A percentile compares a stretch with the other conserved stretches of the same genome.
Conservation (phyloP, 352 stramenopile genomes). For the Globisporangium paddicum region DNA sequence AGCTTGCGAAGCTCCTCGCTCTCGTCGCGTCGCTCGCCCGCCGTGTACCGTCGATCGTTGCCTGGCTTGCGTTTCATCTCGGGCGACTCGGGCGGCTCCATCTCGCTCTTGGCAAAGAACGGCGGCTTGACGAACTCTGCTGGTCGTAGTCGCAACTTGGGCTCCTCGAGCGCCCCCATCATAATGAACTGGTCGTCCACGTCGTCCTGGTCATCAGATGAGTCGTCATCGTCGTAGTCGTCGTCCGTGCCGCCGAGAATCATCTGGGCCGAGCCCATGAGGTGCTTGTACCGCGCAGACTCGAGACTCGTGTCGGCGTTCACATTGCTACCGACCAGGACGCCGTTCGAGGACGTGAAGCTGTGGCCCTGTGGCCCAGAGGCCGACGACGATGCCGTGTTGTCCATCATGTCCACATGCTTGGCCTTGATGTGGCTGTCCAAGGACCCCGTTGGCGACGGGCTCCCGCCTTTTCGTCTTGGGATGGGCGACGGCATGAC, state of each 20-base stretch:
- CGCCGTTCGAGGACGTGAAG: slow-evolving; percentile 12
- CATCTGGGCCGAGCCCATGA: slow-evolving; percentile 10
- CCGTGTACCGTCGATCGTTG: slow-evolving; percentile 1
- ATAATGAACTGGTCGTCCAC: slow-evolving; percentile 30
- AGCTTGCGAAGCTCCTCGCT: slow-evolving; percentile 54
- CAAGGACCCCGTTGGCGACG: slow-evolving; percentile 4
- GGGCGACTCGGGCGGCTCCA: slow-evolving; percentile 10
- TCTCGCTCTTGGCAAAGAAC: slow-evolving; percentile 38
- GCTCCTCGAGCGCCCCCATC: slow-evolving; percentile 12
- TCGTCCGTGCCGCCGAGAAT: slow-evolving; percentile 20
- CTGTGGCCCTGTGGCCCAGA: slow-evolving; percentile 6
- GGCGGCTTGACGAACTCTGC: slow-evolving; percentile 1
- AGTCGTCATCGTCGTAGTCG: slow-evolving; percentile 20
- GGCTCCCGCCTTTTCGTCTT: not conserved
- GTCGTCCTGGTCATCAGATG: slow-evolving; percentile 33
- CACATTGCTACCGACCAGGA: slow-evolving; percentile 7
- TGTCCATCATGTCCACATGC: slow-evolving; percentile 7
- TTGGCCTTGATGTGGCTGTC: slow-evolving; percentile 9
- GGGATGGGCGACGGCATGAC: slow-evolving; percentile 13
- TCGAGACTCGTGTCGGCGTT: slow-evolving; percentile 12
- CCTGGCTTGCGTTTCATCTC: slow-evolving; percentile 4
- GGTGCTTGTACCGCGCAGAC: slow-evolving; percentile 10
- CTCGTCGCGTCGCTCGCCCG: slow-evolving; percentile 24
- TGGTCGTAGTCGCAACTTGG: slow-evolving; percentile 1
- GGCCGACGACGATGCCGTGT: slow-evolving; percentile 12